These are phyloP conservation scores for Neurospora discreta DNA, from an alignment of 495 filamentous ascomycete genomes.

Conservation along the genomic window DNA sequence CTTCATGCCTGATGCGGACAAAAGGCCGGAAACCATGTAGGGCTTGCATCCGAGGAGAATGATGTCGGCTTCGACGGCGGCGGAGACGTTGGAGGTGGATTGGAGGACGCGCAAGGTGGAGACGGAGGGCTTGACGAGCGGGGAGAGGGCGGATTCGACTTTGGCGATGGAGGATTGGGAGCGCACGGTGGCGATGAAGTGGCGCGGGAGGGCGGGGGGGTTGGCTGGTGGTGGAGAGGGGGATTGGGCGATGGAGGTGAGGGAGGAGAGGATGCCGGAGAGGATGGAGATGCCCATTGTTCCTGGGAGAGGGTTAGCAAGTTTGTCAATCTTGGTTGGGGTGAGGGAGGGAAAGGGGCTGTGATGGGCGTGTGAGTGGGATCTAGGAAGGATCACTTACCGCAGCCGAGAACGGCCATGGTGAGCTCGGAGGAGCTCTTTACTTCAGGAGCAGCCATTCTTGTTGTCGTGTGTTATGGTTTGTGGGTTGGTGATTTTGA, in stretches of 20 bases:
- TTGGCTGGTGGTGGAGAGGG: conserved; percentile 37
- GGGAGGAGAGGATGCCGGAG: conserved; percentile 62
- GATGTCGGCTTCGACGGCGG: conserved; percentile 48
- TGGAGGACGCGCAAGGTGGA: conserved; percentile 33
- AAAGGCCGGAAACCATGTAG: conserved; percentile 53
- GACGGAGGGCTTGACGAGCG: conserved; percentile 21
- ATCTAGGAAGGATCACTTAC: conserved; percentile 28
- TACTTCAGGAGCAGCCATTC: conserved; percentile 11
- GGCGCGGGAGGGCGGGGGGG: conserved; percentile 48
- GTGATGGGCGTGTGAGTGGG: not conserved
- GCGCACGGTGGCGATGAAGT: conserved; percentile 68
- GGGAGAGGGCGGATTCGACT: conserved; percentile 46
- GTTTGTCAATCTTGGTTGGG: not conserved
- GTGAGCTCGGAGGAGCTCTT: conserved; percentile 41
- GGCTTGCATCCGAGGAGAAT: conserved; percentile 72
- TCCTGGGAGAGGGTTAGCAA: conserved; percentile 28
- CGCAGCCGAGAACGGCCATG: conserved; percentile 62
- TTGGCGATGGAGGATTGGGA: conserved; percentile 39
- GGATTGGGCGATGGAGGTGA: conserved; percentile 38
- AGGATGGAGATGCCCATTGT: conserved; percentile 81
- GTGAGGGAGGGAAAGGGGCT: not conserved
- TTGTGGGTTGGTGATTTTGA: not conserved
- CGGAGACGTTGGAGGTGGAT: conserved; percentile 44
- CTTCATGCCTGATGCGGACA: conserved; percentile 52
- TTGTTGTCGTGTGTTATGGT: conserved; percentile 1